Base-by-base conservation (phyloP, 495 filamentous ascomycete species). In the Hypoxylon cercidicola region DNA sequence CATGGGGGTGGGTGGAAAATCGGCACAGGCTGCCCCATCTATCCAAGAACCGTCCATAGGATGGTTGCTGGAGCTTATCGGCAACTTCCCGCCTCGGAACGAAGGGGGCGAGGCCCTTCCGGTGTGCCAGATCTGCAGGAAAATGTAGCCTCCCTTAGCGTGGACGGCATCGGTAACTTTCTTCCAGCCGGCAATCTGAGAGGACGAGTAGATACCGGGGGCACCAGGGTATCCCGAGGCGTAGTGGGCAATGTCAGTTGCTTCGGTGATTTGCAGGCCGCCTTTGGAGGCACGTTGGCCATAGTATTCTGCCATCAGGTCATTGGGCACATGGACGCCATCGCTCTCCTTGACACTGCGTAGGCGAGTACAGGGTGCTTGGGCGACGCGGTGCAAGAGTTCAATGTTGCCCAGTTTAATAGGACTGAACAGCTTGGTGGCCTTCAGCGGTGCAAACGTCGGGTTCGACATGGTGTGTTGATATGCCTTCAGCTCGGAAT, bases 161-260 rank as follows among this genome's bases (percentile, higher is more conserved):
- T 92, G 89, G 4, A 91, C 89, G 11, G 79, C 83, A 50, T 85
- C 81, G 12, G 87, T 88, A 18, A 90, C 74, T 41, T 74, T 74
- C 52, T 82, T 85, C 89, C 88, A 91, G 0, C 79, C 82, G 4
- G 71, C 74, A 55, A 86, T 83, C 62, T 92, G 89, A 7, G 77
- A 83, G 0, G 77, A 60, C 45, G 70, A 83, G 55, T 75, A 90
- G 70, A 92, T 86, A 4, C 86, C 87, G 0, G 88, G 86, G 0
- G 78, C 78, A 56, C 88, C 83, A 19, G 72, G 60, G 68, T 79
- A 85, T 28, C 83, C 81, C 35, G 64, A 61, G 40, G 84, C 82
- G 49, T 76, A 75, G 0, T 79, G 75, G 11, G 85, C 79, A 62
- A 90, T 87, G 55, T 85, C 79, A 18, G 87, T 85, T 9, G 82